Base-by-base conservation (phyloP, 1,284 basidiomycete genomes). In the Tylopilus sp. region DNA sequence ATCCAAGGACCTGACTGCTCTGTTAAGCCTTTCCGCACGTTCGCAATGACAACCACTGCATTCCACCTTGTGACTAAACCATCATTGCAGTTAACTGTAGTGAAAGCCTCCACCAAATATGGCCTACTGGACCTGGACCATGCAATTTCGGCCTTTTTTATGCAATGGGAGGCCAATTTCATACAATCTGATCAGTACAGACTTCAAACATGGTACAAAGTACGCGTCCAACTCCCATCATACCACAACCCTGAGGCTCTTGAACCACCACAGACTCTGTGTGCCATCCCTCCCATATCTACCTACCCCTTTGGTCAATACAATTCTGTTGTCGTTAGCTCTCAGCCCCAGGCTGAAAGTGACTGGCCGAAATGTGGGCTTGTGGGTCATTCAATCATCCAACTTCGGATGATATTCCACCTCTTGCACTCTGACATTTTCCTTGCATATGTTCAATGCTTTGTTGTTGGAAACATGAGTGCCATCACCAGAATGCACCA, bases 201-300 rank as follows among this genome's bases (percentile, higher is more conserved):
- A 15, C 56, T 66, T 52, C 60, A 67, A 49, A 32, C 62, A 26
- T 67, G 66, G 60, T 36, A 57, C 29, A 67, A 44, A 5, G 19
- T 67, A 9, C 16, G 18, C 7, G n/a, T 58, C 2, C 66, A 67
- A 15, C 58, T 57, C 18, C 53, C 7, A 38, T 38, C 19, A 3
- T 67, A 63, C 47, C 61, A 67, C 29, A 19, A 36, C 33, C 6
- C 41, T 15, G 12, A 32, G 49, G 22, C 16, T 36, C 1, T 24
- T 59, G 3, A 57, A 15, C 22, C 26, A 5, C 41, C 26, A 3
- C 67, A 67, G 52, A 55, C 58, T 9, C 39, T 63, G 13, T 13
- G 18, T 36, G 52, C 58, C 3, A n/a, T 36, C 19, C 58, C 61
- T 10, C 44, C 61, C 22, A 58, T 54, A 4, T 16, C 12, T 3